phyloP scores from a whole-genome alignment of 2,329 filamentous ascomycete species.

The Coniella lustricola region DNA sequence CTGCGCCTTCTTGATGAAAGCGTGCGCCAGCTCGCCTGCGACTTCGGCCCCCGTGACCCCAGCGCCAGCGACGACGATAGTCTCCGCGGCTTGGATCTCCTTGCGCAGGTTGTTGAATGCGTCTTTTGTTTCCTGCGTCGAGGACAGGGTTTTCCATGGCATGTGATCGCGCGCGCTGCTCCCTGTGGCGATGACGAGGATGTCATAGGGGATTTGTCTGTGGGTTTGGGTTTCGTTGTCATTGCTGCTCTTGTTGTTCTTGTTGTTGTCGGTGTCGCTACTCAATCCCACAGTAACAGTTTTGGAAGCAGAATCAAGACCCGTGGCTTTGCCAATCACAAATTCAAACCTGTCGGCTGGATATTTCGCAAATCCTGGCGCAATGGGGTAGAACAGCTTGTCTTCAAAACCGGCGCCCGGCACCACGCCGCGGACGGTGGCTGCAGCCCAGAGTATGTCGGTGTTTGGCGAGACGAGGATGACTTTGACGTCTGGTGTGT shows the following conservation, averaged over 20 bases:
- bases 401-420: conserved; percentile 35
- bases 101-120: conserved; percentile 30
- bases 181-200: conserved; percentile 50
- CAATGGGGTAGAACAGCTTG: conserved; percentile 44
- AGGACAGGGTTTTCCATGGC: conserved; percentile 43
- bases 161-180: conserved; percentile 33
- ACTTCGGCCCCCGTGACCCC: conserved; percentile 45
- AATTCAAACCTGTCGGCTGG: conserved; percentile 42
- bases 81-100: conserved; percentile 35
- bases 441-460: conserved; percentile 44
- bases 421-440: conserved; percentile 40
- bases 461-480: conserved; percentile 40
- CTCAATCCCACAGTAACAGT: conserved; percentile 34
- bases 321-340: conserved; percentile 40
- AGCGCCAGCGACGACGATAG: conserved; percentile 45
- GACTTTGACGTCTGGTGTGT: conserved; percentile 35
- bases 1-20: conserved; percentile 30
- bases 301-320: conserved; percentile 35
- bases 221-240: too few relatives aligned
- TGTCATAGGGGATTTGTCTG: conserved; percentile 39
- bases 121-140: conserved; percentile 34
- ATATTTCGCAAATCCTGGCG: conserved; percentile 42
- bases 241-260: too few relatives aligned
- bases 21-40: conserved; percentile 43
- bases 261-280: conserved; percentile 22